Conservation (phyloP, 805 yeast genomes). For the Yamadazyma takamatsuzukensis region DNA sequence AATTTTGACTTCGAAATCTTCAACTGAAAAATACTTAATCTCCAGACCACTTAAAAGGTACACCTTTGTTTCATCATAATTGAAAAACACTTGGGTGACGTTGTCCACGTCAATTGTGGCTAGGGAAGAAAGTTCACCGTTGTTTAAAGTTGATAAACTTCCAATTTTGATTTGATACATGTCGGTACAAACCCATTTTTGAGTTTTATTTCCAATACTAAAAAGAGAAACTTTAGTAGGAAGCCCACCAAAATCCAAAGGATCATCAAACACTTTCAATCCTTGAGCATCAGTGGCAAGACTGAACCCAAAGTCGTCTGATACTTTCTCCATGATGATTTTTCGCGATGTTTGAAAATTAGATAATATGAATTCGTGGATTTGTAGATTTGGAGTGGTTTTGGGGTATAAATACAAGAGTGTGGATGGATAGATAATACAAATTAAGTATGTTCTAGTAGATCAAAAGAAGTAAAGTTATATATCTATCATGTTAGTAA, state of each 20-base stretch:
- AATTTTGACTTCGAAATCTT: no score
- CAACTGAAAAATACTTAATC: not conserved
- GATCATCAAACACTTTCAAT: slow-evolving; percentile 17
- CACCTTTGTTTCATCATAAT: slow-evolving; percentile 24
- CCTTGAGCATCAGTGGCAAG: slow-evolving; percentile 25
- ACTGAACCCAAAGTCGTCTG: slow-evolving; percentile 39
- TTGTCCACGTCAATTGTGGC: slow-evolving; percentile 7
- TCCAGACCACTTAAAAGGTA: slow-evolving; percentile 12
- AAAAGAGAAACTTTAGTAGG: slow-evolving; percentile 22
- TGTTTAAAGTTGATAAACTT: slow-evolving; percentile 16
- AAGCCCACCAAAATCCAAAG: slow-evolving; percentile 18
- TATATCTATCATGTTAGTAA: no score
- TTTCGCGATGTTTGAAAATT: no score
- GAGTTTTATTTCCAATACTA: slow-evolving; percentile 21
- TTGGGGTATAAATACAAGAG: no score
- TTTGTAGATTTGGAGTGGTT: no score
- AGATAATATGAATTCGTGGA: no score
- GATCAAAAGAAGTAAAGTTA: not conserved
- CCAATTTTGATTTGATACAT: slow-evolving; percentile 23
- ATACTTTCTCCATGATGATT: slow-evolving; percentile 17
- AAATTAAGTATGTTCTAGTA: not conserved
- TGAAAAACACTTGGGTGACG: slow-evolving; percentile 22
- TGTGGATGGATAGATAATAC: no score
- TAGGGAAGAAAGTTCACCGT: slow-evolving; percentile 5
- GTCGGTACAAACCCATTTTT: slow-evolving; percentile 32